Base-by-base conservation (phyloP, 805 yeast genomes). In the Candida parachauliodes region DNA sequence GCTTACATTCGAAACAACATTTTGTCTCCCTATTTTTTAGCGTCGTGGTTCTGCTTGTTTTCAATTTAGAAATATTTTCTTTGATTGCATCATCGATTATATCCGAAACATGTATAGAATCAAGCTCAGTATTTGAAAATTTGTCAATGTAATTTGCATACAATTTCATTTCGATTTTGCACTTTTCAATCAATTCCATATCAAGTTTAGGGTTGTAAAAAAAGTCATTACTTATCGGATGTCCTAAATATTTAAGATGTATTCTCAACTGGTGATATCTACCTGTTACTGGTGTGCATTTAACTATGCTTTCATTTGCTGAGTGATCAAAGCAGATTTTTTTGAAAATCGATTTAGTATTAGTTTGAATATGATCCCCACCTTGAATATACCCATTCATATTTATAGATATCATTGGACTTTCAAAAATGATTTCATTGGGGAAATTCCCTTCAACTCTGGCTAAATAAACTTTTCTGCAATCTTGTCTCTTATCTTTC, bases 171-270 rank as follows among this genome's bases (percentile, higher is more conserved):
- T 62, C 69, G 2, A 59, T 34, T 1, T 42, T 37, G 28, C 52
- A 53, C 23, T 46, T 55, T 6, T 48, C n/a, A 3, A 36, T 38
- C 26, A 39, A 45, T 12, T 39, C 28, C 9, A 38, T 17, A 5
- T 31, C 28, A 3, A 26, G 19, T 18, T 36, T 39, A 2, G 55
- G 52, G 35, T 59, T 55, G 42, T 68, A 68, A 9, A 57, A 48
- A 19, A 52, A 55, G 57, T 91, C 98, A 55, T 91, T 89, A 3
- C 85, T 88, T 32, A 91, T 91, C 0, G 98, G 96, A 52, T 68
- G 74, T 0, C 97, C 97, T 43, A 76, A 34, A 44, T 74, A 69
- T 16, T 78, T 51, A 9, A 77, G 52, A 50, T 77, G 82, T 4
- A 77, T 73, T 9, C 82, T 56, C 18, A 77, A 75, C 50, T 77